Evolutionary conservation across 176 grass and related monocot genomes (phyloP).

Genomic region (Aegilops tauschii): DNA sequence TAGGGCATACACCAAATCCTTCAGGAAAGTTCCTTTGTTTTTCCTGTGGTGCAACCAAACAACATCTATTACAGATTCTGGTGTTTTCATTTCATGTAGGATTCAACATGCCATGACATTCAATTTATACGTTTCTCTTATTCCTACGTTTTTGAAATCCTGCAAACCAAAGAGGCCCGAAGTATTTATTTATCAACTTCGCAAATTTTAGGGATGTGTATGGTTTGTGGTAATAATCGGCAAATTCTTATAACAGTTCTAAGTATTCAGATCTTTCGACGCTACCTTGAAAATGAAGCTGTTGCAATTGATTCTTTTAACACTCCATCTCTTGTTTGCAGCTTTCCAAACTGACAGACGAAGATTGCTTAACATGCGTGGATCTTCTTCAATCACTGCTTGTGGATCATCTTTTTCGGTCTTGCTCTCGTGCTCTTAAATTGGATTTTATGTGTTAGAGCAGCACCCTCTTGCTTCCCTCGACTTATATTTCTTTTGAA

Average conservation of each 20-base stretch:
- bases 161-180: neutral
- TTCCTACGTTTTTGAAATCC: neutral
- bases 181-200: neutral
- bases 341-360: conserved; percentile 79
- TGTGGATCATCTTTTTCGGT: conserved; percentile 79
- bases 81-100: neutral
- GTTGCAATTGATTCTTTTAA: neutral
- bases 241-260: neutral
- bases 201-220: neutral
- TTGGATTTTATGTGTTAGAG: conserved; percentile 10
- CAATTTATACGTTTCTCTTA: neutral
- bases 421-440: conserved; percentile 15
- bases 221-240: neutral
- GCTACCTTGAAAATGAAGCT: conserved; percentile 15
- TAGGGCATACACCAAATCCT: neutral
- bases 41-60: neutral
- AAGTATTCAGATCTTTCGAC: conserved; percentile 18
- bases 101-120: neutral
- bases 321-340: conserved; percentile 27
- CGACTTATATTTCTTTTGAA: conserved; percentile 17
- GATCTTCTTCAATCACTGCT: conserved; percentile 85
- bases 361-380: conserved; percentile 77
- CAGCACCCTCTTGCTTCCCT: neutral
- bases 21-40: neutral
- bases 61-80: neutral